Conservation (phyloP, 2,329 filamentous ascomycete species). For the Drechslera avenae region DNA sequence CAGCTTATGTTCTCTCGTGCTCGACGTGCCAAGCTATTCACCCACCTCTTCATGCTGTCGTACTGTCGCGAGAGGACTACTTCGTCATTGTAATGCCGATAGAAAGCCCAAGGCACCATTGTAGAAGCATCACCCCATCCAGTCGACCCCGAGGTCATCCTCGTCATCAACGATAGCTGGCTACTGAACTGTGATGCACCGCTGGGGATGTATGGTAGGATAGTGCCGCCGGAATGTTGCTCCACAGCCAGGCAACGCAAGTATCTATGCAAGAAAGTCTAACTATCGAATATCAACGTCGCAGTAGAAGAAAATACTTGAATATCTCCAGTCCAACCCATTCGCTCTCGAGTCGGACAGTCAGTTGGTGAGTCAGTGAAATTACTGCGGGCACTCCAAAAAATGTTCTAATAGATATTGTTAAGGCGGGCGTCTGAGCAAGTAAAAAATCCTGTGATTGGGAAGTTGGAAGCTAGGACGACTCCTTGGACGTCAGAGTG, state of each 20-base stretch:
- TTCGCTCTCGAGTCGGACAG: neutral
- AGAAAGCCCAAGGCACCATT: neutral
- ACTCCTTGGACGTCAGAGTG: neutral
- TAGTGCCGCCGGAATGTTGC: neutral
- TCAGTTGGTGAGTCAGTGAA: neutral
- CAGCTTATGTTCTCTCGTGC: neutral
- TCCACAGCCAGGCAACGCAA: neutral
- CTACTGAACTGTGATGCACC: neutral
- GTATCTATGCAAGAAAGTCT: neutral
- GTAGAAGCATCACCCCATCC: neutral
- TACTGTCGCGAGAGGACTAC: neutral
- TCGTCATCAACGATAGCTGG: neutral
- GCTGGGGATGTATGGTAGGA: neutral
- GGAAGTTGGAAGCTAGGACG: neutral
- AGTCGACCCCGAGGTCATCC: neutral
- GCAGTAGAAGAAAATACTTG: neutral
- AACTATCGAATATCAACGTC: neutral
- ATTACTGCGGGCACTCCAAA: neutral
- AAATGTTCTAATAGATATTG: neutral
- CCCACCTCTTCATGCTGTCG: neutral
- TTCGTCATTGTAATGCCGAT: neutral
- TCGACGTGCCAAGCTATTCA: neutral
- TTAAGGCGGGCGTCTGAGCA: neutral
- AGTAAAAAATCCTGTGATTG: neutral
- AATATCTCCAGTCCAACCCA: neutral